Percentiles rank a stretch among this genome's conserved stretches.
phyloP scores from a whole-genome alignment of 1,284 basidiomycete genomes.

The Trichosporon sp. region DNA sequence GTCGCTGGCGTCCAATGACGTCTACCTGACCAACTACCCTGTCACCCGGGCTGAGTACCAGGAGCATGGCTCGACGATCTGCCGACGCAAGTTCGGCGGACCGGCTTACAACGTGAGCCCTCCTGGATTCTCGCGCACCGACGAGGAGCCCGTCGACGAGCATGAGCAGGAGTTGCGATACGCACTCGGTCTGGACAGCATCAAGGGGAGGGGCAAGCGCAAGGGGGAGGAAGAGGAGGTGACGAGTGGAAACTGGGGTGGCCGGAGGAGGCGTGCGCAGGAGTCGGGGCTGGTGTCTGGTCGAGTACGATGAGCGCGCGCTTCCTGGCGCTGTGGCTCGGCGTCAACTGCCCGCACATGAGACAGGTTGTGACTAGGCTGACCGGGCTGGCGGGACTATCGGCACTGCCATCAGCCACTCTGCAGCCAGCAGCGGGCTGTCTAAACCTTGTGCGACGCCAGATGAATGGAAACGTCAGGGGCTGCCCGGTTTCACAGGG shows the following conservation, averaged over 20 bases:
- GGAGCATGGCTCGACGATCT: slow-evolving; percentile 74
- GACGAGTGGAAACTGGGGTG: slow-evolving; percentile 54
- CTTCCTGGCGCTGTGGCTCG: not conserved
- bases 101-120: slow-evolving; percentile 48
- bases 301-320: not conserved
- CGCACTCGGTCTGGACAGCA: slow-evolving; percentile 48
- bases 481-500: slow-evolving; percentile 7
- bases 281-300: slow-evolving; percentile 23
- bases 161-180: slow-evolving; percentile 51
- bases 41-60: slow-evolving; percentile 79
- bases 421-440: not conserved
- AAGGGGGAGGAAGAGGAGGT: slow-evolving; percentile 48
- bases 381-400: not conserved
- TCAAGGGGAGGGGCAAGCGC: slow-evolving; percentile 35
- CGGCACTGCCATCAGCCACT: not conserved
- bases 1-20: slow-evolving; percentile 63
- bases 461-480: slow-evolving; percentile 16
- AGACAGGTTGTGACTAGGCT: no score
- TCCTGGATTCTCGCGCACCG: slow-evolving; percentile 40
- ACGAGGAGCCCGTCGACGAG: slow-evolving; percentile 40
- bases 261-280: slow-evolving; percentile 42
- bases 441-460: not conserved
- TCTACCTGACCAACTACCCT: slow-evolving; percentile 60
- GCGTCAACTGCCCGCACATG: not conserved
- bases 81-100: slow-evolving; percentile 58